Evolutionary conservation across 2,329 filamentous ascomycete species (phyloP).

Genomic region (Verruconis gallopava): DNA sequence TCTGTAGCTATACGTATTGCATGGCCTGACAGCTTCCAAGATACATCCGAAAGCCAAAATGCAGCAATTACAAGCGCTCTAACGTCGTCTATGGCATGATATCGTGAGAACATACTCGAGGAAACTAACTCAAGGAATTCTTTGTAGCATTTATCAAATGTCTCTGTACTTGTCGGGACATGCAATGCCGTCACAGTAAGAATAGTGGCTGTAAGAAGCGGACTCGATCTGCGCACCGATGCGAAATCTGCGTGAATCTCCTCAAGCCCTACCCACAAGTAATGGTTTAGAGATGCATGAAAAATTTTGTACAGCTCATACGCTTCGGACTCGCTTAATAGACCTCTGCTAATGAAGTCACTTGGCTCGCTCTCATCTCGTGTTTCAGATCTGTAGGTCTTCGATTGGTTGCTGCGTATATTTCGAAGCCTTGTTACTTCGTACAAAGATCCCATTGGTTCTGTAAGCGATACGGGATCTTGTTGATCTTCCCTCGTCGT

Average conservation of each 20-base stretch:
- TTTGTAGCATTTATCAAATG: conserved; percentile 10
- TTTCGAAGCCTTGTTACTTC: conserved; percentile 40
- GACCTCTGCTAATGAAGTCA: conserved; percentile 39
- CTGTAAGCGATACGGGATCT: conserved; percentile 13
- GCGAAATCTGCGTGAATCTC: conserved; percentile 37
- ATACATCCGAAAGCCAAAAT: conserved; percentile 23
- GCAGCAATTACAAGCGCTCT: conserved; percentile 25
- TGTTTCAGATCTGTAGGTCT: conserved; percentile 18
- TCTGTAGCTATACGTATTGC: conserved; percentile 27
- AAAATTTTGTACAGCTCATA: conserved; percentile 38
- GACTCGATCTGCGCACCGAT: conserved; percentile 17
- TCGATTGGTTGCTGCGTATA: conserved; percentile 24
- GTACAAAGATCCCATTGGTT: conserved; percentile 41
- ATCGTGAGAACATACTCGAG: conserved; percentile 9
- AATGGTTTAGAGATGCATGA: conserved; percentile 36
- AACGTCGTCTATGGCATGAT: conserved; percentile 17
- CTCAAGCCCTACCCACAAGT: conserved; percentile 40
- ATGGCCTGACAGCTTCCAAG: conserved; percentile 12
- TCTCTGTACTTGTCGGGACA: conserved; percentile 8
- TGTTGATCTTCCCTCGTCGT: conserved; percentile 20
- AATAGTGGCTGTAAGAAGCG: conserved; percentile 9
- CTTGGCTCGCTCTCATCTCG: no score
- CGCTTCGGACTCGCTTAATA: conserved; percentile 35
- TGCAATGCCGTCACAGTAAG: conserved; percentile 11
- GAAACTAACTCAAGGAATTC: conserved; percentile 10